Conservation (phyloP, 768 basidiomycete genomes). For the Galerina marginata region DNA sequence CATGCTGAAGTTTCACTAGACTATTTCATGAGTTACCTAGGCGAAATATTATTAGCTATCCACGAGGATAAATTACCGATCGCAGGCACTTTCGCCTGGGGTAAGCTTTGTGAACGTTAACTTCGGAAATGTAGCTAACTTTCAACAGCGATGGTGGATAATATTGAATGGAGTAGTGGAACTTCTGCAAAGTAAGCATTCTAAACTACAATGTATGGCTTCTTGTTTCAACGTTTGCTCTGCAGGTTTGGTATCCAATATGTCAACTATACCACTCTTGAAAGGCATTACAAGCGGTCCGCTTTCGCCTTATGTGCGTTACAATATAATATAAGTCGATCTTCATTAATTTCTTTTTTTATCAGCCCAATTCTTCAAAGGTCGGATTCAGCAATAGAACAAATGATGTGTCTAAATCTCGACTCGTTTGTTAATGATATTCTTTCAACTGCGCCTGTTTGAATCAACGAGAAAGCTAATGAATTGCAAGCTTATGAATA, state of each 20-base stretch:
- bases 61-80: constrained; percentile 55
- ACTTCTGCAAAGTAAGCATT: constrained; percentile 39
- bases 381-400: constrained; percentile 8
- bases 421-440: too few relatives aligned
- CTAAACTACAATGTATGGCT: not conserved
- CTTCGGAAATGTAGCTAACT: not conserved
- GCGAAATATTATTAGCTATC: constrained; percentile 54
- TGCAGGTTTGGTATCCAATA: constrained; percentile 55
- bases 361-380: constrained; percentile 22
- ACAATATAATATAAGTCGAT: too few relatives aligned
- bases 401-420: too few relatives aligned
- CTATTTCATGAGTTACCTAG: constrained; percentile 57
- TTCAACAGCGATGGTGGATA: constrained; percentile 48
- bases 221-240: not conserved
- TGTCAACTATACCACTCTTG: constrained; percentile 56
- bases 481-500: too few relatives aligned
- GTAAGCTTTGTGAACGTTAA: constrained; percentile 26
- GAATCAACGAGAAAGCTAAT: too few relatives aligned
- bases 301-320: constrained; percentile 46
- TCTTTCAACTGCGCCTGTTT: too few relatives aligned
- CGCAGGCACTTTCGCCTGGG: constrained; percentile 53
- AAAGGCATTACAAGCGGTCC: constrained; percentile 53
- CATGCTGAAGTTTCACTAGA: constrained; percentile 28
- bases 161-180: constrained; percentile 52
- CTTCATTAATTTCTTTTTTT: not conserved